Evolutionary conservation across 139 green algal species (phyloP), one percentile per base, ranked within the genome.

Genomic region (Coccomyxa sp.): DNA sequence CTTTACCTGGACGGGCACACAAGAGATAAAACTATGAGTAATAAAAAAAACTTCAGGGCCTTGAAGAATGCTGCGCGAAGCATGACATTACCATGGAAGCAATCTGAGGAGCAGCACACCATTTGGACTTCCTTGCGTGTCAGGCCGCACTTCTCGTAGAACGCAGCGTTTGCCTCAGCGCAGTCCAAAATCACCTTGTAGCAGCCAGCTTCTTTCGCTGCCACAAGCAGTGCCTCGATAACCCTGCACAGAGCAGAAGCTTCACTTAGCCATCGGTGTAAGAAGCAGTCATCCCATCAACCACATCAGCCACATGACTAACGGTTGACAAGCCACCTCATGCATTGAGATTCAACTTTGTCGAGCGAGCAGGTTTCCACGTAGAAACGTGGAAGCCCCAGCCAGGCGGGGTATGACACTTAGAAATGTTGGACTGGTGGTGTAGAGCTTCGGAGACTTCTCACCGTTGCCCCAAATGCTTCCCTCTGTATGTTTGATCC

Each of bases 111-210:
- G 63, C 18, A 30, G 71, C 71, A 10, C 71, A 77, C 71, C 71
- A 77, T 77, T n/a, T 77, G 71, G 31, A 77, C 71, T n/a, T 77
- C 96, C 83, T 99, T 99, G 17, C 77, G 75, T 0, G 13, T 85
- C 12, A 98, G 90, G 10, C 96, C 96, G 76, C 91, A 96, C 83
- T 98, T 98, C 27, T 94, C 91, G 79, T 99, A 99, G 85, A 99
- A 99, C 0, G 83, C 13, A 16, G 90, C 88, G 76, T 98, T 98
- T 38, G 86, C 77, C 81, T 98, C 94, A n/a, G 85, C 86, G 87
- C 96, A 99, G 86, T 98, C 95, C 82, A 99, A 88, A 71, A 99
- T 98, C 0, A 97, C 89, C 86, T 99, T 98, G 89, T 98, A 98
- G 89, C 96, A 98, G 17, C 93, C 93, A 15, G 75, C 18, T 45